Evolutionary conservation across 2,329 filamentous ascomycete genomes (phyloP).

Genomic region (Beauveria sp.): DNA sequence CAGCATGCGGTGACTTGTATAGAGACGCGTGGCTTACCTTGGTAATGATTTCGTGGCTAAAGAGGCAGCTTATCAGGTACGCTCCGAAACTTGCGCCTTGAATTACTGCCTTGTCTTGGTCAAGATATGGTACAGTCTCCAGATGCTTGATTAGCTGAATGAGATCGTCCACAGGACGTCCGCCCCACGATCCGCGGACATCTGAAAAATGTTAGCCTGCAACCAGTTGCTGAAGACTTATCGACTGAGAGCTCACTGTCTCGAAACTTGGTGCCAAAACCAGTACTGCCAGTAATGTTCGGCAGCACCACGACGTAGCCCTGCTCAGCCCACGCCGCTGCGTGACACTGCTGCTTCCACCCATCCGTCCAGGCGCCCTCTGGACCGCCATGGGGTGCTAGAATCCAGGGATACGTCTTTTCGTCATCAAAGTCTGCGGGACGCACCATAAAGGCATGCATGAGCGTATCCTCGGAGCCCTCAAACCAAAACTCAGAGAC

Average conservation of each 20-base stretch:
- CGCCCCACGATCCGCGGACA: conserved; percentile 45
- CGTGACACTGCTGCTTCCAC: conserved; percentile 46
- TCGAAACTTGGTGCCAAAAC: conserved; percentile 40
- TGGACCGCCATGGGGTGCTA: conserved; percentile 33
- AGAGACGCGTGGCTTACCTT: conserved; percentile 17
- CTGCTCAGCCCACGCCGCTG: conserved; percentile 50
- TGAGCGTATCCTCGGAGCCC: conserved; percentile 25
- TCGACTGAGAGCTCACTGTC: conserved; percentile 18
- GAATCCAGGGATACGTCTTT: conserved; percentile 29
- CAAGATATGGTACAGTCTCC: conserved; percentile 43
- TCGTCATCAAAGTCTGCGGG: conserved; percentile 29
- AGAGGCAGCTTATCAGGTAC: conserved; percentile 54
- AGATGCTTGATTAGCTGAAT: conserved; percentile 46
- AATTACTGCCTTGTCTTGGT: conserved; percentile 43
- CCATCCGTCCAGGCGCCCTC: conserved; percentile 43
- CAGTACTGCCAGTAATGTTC: conserved; percentile 50
- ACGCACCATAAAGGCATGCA: conserved; percentile 33
- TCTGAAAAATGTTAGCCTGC: conserved; percentile 30
- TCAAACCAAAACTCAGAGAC: conserved; percentile 34
- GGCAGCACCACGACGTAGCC: conserved; percentile 53
- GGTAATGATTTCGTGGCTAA: conserved; percentile 44
- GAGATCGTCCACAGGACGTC: conserved; percentile 47
- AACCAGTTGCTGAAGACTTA: too few species aligned
- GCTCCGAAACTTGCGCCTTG: conserved; percentile 50
- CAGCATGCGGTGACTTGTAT: background rate